Evolutionary conservation across 2,329 filamentous ascomycete species (phyloP).

Genomic region (Phaeosphaeriaceae sp.): DNA sequence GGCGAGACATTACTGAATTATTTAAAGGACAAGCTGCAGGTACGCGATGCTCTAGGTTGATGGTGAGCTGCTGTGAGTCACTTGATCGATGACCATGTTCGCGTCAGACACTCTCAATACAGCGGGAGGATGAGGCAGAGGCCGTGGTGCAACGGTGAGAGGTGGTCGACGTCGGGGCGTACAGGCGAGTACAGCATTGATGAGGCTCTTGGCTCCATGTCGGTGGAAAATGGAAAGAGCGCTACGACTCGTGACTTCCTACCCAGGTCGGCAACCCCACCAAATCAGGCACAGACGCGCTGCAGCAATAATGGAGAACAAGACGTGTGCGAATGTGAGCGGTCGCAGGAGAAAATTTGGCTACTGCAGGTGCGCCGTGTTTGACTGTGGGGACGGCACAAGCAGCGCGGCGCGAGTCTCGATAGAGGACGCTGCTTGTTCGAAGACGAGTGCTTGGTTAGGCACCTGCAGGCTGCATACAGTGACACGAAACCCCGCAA

Average conservation of each 20-base stretch:
- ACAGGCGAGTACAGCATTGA: constrained; percentile 22
- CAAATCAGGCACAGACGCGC: constrained; percentile 7
- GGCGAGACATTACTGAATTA: not conserved
- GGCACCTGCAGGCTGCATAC: constrained; percentile 13
- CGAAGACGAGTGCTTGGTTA: not conserved
- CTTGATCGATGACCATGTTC: no score
- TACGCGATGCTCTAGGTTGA: no score
- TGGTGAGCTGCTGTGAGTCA: no score
- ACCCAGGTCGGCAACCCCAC: constrained; percentile 13
- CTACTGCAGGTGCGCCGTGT: constrained; percentile 37
- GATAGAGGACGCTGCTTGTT: not conserved
- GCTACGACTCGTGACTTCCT: constrained; percentile 10
- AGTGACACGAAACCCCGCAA: not conserved
- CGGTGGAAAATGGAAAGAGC: not conserved
- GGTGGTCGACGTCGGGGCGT: not conserved
- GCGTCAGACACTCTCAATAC: not conserved
- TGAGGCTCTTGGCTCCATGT: constrained; percentile 22
- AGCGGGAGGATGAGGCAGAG: no score
- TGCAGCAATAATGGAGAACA: constrained; percentile 9
- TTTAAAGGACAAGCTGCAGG: no score
- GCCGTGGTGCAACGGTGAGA: not conserved
- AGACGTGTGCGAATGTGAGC: constrained; percentile 19
- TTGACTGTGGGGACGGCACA: constrained; percentile 23
- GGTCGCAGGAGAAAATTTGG: constrained; percentile 14
- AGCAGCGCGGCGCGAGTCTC: not conserved